Evolutionary conservation across 2,329 filamentous ascomycete species (phyloP), one percentile per base, ranked within the genome.

Genomic region (Paracamarosporium sp.): DNA sequence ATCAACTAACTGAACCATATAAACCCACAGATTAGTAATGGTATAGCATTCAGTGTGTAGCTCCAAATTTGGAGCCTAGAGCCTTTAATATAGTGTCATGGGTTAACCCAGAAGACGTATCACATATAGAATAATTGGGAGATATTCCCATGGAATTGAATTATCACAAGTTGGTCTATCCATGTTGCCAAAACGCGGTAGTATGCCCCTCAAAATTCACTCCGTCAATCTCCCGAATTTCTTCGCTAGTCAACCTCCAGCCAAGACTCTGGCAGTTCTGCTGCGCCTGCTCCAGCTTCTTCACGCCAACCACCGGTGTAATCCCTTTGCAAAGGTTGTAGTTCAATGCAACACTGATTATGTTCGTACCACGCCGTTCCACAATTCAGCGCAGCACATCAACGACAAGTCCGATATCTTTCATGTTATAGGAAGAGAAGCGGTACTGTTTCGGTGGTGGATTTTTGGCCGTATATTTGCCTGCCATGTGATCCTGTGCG

Each of bases 241-340:
- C 79, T 22, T 78, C 74, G 38, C 72, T 69, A 1, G 68, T 76
- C 64, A 82, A 56, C 50, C 74, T 65, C 79, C 79, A 82, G 1
- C 78, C 79, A 13, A 79, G 63, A 45, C 73, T 76, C 62, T 72
- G 67, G 57, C 75, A 75, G 53, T 78, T 73, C 53, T 78, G 69
- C 53, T 75, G 65, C 5, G 76, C 78, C 68, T 81, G 79, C n/a
- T 74, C 71, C 15, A 69, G 61, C 43, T 77, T 79, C 43, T 79
- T 73, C 4, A 80, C 68, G 0, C 79, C 79, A 5, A 79, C 77
- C 2, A 81, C 60, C 0, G 79, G 80, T 5, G 80, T 67, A 7
- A 76, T 76, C 0, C 79, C 79, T 65, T 81, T 82, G 47, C 75
- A 75, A 28, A 82, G 73, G 9, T 76, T 76, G 61, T 77, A 81